Evolutionary conservation across 1,284 basidiomycete species (phyloP), one percentile per base, ranked within the genome.

Genomic region (Tausonia pullulans): DNA sequence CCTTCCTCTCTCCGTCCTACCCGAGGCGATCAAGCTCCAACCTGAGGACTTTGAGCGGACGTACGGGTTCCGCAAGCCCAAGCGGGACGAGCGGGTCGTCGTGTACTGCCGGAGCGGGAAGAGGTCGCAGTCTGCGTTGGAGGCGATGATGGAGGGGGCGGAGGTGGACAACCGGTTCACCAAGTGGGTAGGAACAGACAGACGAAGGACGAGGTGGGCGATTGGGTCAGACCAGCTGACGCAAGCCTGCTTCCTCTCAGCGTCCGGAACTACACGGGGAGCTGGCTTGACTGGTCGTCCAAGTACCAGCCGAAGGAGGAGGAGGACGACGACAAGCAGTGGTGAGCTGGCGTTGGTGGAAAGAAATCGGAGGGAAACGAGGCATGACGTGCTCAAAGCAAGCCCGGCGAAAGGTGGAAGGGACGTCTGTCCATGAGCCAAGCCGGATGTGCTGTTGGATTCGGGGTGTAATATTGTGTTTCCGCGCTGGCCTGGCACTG

Each of bases 51-150:
- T 91, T 79, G 79, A 82, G 69, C 75, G 79, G 67, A 83, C 63
- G 72, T 74, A 55, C 70, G 90, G 91, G 3, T 98, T 95, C 75
- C 79, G 85, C 61, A 93, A 97, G 76, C 96, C 96, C 5, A 61
- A 60, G 9, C 77, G 79, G 67, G 75, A 82, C 65, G 89, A 96
- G 74, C 87, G 92, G 72, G 78, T 98, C 50, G 83, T 90, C 49
- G 95, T 98, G 75, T 98, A 96, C 78, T 99, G 96, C 77, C 82
- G 94, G 64, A 90, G 89, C 65, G 96, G 96, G 8, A 86, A 85
- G 75, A 82, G 96, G 59, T 88, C 87, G 67, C 81, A 87, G 4
- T 84, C 85, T 27, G 95, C 96, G 0, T 80, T 50, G 57, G 61
- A 62, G 16, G 45, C 49, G 56, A 49, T 66, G 60, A 46, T 44